Conservation (phyloP, 208 protist genomes). For the Crithidia expoeki region DNA sequence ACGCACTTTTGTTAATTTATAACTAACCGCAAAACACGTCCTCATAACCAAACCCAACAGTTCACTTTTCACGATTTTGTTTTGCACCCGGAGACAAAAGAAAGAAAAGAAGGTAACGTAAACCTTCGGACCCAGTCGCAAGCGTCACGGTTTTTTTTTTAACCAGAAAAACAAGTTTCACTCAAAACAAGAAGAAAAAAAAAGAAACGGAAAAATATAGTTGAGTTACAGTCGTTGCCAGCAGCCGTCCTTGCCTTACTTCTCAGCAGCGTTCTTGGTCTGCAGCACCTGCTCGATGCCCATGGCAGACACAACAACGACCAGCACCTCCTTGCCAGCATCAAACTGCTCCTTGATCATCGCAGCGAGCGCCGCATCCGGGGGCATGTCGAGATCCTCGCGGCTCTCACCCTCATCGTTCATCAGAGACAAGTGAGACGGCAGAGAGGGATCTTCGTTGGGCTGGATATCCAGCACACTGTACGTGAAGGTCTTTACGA, state of each 20-base stretch:
- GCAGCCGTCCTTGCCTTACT: conserved; percentile 32
- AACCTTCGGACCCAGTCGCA: no score
- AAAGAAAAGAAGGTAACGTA: no score
- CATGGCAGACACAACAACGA: conserved; percentile 95
- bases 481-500: conserved; percentile 96
- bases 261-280: conserved; percentile 92
- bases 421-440: conserved; percentile 89
- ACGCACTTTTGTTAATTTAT: background rate
- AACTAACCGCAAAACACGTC: background rate
- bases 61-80: background rate
- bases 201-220: conserved; percentile 23
- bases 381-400: conserved; percentile 96
- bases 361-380: conserved; percentile 86
- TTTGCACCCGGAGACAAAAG: background rate
- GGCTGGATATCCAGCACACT: conserved; percentile 93
- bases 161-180: no score
- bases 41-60: background rate
- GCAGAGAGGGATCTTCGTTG: conserved; percentile 83
- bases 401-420: conserved; percentile 93
- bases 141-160: no score
- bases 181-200: conserved; percentile 1
- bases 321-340: conserved; percentile 93
- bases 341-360: conserved; percentile 94
- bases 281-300: conserved; percentile 94
- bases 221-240: conserved; percentile 14